phyloP scores from a whole-genome alignment of 2,329 filamentous ascomycete species.

The Aphanocladium album region DNA sequence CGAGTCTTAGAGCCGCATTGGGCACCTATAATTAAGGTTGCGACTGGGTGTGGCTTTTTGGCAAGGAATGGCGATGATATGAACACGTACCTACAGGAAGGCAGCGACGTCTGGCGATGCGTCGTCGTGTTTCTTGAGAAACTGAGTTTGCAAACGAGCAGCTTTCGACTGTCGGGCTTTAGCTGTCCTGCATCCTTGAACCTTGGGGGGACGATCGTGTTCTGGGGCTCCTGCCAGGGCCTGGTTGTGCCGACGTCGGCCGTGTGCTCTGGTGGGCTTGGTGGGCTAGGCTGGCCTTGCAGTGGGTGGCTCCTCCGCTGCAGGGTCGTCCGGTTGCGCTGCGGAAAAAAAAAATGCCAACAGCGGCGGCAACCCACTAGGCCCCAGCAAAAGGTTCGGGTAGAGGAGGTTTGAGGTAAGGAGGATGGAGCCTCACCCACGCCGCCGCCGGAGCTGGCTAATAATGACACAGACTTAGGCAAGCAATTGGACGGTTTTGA shows the following conservation, averaged over 20 bases:
- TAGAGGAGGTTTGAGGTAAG: neutral
- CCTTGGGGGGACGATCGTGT: neutral
- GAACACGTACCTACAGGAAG: neutral
- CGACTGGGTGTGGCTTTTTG: neutral
- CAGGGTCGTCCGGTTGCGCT: slow-evolving; percentile 4
- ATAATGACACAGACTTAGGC: neutral
- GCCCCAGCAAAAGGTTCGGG: neutral
- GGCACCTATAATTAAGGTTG: neutral
- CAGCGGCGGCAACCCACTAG: slow-evolving; percentile 8
- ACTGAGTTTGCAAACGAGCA: neutral
- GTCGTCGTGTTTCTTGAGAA: neutral
- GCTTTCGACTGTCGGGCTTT: neutral
- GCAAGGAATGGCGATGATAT: neutral
- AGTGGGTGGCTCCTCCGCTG: neutral
- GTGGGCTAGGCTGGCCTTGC: neutral
- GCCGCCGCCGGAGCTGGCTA: neutral
- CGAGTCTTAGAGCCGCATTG: neutral
- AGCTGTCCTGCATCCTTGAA: neutral
- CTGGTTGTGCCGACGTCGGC: slow-evolving; percentile 13
- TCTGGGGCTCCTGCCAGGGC: neutral
- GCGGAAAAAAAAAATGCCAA: slow-evolving; percentile 3
- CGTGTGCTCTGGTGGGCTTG: neutral
- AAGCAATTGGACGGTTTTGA: neutral
- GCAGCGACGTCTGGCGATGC: neutral
- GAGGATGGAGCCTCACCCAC: neutral